Evolutionary conservation across 2,329 filamentous ascomycete genomes (phyloP), one percentile per base, ranked within the genome.

Genomic region (Aspergillus ruber): DNA sequence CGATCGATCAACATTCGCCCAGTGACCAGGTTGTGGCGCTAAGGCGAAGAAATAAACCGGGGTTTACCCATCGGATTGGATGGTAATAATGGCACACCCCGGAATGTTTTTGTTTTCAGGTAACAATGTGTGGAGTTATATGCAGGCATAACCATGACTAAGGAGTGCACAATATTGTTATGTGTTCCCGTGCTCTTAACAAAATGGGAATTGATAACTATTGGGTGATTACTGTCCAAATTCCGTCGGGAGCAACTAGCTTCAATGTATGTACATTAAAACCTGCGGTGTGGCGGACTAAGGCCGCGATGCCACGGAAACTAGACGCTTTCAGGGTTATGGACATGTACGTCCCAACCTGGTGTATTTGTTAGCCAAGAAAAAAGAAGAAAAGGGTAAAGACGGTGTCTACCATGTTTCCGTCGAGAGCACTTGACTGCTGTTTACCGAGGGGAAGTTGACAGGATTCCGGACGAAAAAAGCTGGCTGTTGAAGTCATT

Each of bases 401-500:
- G 10, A 1, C n/a, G 5, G 9, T 17, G 51, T 58, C 57, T 44
- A 69, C 69, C 59, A 79, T 79, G 42, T 80, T 82, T 20, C 80
- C 78, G 62, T 84, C 79, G n/a, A 77, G 80, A 1, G 84, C 64
- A 58, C 85, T 79, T 0, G 81, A 85, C 49, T 84, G 57, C 85
- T 60, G 47, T 71, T 73, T 43, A 74, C 48, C 2, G 63, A 64
- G 2, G 70, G 70, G 45, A 73, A 73, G 45, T 71, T 69, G 44
- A 67, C 55, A 9, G 71, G 70, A 45, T 74, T 72, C 3, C 72
- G 64, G 38, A 74, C 63, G 49, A 74, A 74, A 59, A 74, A 74
- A 7, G 74, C 68, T 2, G 68, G 72, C 53, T 63, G 41, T 15
- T 4, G 13, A 3, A 53, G 8, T 27, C 25, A 12, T 10, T 4